These are phyloP conservation scores for Vaccinium corymbosum DNA, from an alignment of 148 eudicot genomes.

Conservation along the genomic window DNA sequence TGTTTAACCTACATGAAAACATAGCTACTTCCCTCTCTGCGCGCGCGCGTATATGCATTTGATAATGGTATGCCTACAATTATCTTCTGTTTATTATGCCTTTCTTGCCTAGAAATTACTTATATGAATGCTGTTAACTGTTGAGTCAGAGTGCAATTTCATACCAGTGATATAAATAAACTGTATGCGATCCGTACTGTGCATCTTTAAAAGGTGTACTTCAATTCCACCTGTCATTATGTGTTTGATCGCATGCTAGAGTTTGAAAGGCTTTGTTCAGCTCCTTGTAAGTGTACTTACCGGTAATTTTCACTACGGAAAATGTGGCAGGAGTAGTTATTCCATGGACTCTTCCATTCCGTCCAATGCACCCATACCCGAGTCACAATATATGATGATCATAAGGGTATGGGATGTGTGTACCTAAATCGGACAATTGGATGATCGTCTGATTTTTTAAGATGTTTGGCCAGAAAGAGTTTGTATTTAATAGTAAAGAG, in stretches of 20 bases:
- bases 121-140: neutral
- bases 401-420: neutral
- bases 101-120: neutral
- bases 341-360: neutral
- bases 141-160: neutral
- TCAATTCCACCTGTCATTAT: neutral
- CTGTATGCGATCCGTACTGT: neutral
- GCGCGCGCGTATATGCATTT: no score
- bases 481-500: neutral
- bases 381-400: neutral
- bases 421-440: neutral
- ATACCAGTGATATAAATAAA: neutral
- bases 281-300: no score
- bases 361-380: neutral
- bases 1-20: neutral
- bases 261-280: neutral
- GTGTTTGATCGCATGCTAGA: neutral
- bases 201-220: constrained; percentile 7
- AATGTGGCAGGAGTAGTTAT: neutral
- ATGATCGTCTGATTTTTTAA: neutral
- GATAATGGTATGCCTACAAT: neutral
- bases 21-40: neutral
- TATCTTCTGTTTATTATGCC: neutral
- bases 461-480: neutral
- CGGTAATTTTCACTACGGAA: neutral